Evolutionary conservation across 1,139 yeast genomes (phyloP), one percentile per base, ranked within the genome.

Genomic region (Taphrina wiesneri): DNA sequence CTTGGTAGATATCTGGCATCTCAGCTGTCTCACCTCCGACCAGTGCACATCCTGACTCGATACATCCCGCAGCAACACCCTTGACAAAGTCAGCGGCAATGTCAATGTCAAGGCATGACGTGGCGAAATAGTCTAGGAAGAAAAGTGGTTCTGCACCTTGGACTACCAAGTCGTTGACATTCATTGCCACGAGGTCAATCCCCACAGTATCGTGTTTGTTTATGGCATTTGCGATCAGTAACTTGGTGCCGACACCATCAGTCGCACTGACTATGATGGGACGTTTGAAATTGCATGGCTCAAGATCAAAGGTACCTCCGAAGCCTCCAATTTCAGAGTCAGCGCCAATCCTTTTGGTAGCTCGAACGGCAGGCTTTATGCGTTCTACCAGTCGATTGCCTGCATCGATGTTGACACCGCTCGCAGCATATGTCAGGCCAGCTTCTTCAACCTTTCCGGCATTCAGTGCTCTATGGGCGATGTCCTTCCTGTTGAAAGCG

Each of bases 11-110:
- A 71, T 99, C 99, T 49, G 99, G 99, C 99, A 95, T 95, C 81
- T 95, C 99, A 67, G 96, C 90, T 60, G 99, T 95, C 78, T 95
- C 99, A 71, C 99, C 99, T 67, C 99, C 99, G 69, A 95, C 97
- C 69, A 95, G 82, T 7, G 99, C 99, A 82, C 99, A 93, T 15
- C 96, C 97, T 45, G 99, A 90, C 73, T 85, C 85, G 70, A 87
- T 86, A 82, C 99, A 95, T 65, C 99, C 99, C 71, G 89, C 88
- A 57, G 97, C 97, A 70, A 95, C 98, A 76, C 99, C 99, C 69
- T 85, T 81, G 61, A 95, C 98, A 73, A 95, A 95, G 71, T 86
- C 87, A 46, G 96, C 86, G 6, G 98, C 97, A 53, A 90, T 82
- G 68, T 83, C 80, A 71, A 91, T 85, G 72, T 92, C 96, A 69